Percentiles rank a stretch among this genome's conserved stretches.
Evolutionary conservation across 2,329 filamentous ascomycete species (phyloP).

Genomic region (Botryotinia globosa): DNA sequence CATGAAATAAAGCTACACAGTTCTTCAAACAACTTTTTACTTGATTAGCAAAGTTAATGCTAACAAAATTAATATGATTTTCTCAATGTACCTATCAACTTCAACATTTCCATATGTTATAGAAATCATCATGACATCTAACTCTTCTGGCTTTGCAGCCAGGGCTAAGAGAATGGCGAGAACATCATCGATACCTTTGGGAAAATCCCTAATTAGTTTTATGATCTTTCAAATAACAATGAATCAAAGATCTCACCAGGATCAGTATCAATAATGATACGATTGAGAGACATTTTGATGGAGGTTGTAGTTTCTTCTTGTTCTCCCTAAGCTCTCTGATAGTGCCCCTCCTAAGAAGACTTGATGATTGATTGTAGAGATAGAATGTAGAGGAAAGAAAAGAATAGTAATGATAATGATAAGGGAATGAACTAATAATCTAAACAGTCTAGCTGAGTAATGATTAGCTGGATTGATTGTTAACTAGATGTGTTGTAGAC

Average conservation of each 20-base stretch:
- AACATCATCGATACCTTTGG: slow-evolving; percentile 79
- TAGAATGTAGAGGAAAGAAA: not conserved
- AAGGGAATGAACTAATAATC: not conserved
- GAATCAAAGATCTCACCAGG: slow-evolving; percentile 58
- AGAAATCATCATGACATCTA: slow-evolving; percentile 82
- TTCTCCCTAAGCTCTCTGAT: not conserved
- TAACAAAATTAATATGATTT: not conserved
- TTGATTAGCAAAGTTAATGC: slow-evolving; percentile 15
- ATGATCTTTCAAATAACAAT: not conserved
- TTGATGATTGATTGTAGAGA: not conserved
- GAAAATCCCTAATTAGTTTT: slow-evolving; percentile 12
- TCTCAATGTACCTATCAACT: slow-evolving; percentile 64
- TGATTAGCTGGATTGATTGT: not conserved
- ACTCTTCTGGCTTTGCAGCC: slow-evolving; percentile 74
- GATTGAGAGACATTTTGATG: slow-evolving; percentile 60
- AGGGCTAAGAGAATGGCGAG: slow-evolving; percentile 85
- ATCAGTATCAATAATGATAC: slow-evolving; percentile 95
- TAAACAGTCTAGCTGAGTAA: not conserved
- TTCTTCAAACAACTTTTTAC: slow-evolving; percentile 74
- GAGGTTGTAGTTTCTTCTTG: not conserved
- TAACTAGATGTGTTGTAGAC: not conserved
- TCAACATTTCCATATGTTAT: slow-evolving; percentile 94
- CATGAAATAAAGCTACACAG: slow-evolving; percentile 84
- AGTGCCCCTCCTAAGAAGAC: not conserved
- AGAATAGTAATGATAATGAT: not conserved